Conservation (phyloP, 441 rosid species). For the Adansonia gregorii region DNA sequence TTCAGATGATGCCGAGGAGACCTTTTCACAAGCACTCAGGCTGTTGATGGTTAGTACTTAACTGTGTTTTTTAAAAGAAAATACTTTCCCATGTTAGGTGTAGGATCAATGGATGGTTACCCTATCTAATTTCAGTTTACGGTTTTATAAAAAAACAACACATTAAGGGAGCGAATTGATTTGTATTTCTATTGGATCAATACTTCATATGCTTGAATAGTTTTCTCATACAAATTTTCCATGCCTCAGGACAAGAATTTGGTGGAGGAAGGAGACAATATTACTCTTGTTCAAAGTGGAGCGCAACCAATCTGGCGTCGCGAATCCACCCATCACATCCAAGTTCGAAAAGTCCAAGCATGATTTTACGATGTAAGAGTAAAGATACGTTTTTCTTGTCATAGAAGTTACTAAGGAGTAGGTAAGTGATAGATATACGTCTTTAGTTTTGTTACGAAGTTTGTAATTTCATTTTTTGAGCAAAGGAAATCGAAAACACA, state of each 20-base stretch:
- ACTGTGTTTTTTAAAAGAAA: not conserved
- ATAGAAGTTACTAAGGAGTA: not conserved
- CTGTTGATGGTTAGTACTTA: conserved; percentile 53
- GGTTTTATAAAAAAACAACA: not conserved
- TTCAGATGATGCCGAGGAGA: conserved; percentile 88
- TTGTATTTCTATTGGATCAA: conserved; percentile 4
- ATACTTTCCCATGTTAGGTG: not conserved
- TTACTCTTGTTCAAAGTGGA: conserved; percentile 90
- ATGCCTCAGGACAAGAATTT: conserved; percentile 62
- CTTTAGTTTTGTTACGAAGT: conserved; percentile 12
- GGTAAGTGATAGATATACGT: not conserved
- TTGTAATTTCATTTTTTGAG: conserved; percentile 20
- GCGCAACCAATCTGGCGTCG: conserved; percentile 94
- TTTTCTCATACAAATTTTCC: conserved; percentile 11
- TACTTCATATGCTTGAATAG: conserved; percentile 13
- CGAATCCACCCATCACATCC: conserved; percentile 93
- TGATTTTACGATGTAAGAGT: conserved; percentile 38
- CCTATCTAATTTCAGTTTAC: not conserved
- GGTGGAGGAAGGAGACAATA: conserved; percentile 64
- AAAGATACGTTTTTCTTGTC: conserved; percentile 18
- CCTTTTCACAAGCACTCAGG: conserved; percentile 73
- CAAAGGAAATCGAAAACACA: conserved; percentile 16
- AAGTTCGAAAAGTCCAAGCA: conserved; percentile 75
- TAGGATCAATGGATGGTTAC: not conserved
- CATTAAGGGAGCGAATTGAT: not conserved